Conservation (phyloP, 1,284 basidiomycete genomes). For the Agaricales sp. region DNA sequence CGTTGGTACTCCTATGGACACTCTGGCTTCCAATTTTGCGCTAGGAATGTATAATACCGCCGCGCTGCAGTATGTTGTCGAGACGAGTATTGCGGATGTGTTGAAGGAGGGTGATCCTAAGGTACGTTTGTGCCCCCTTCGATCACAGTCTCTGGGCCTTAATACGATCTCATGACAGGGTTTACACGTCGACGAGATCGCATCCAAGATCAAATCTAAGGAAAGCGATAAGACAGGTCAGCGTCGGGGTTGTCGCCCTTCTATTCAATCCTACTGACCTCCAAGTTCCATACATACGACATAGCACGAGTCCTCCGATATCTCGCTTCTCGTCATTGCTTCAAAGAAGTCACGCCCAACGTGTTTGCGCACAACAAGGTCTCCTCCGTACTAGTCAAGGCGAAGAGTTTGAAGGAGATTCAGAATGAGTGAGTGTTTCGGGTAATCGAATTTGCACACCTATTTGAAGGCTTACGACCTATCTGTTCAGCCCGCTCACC, state of each 20-base stretch:
- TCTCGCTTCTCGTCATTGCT: conserved; percentile 2
- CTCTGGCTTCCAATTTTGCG: not conserved
- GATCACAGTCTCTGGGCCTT: not conserved
- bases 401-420: not conserved
- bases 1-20: not conserved
- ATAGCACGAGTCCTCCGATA: not conserved
- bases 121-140: not conserved
- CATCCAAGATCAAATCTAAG: not conserved
- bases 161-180: not conserved
- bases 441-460: not conserved
- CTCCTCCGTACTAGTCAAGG: not conserved
- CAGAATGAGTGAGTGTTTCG: not conserved
- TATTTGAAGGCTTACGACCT: not conserved
- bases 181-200: conserved; percentile 1
- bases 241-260: not conserved
- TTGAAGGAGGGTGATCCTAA: not conserved
- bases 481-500: not conserved
- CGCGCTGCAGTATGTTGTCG: not conserved
- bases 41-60: not conserved
- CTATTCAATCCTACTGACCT: too few relatives aligned
- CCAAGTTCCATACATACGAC: too few relatives aligned
- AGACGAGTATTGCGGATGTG: not conserved
- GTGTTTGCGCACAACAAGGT: not conserved
- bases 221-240: not conserved
- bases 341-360: not conserved